Conservation (phyloP, 345 rosid species). For the Garcia nutans region DNA sequence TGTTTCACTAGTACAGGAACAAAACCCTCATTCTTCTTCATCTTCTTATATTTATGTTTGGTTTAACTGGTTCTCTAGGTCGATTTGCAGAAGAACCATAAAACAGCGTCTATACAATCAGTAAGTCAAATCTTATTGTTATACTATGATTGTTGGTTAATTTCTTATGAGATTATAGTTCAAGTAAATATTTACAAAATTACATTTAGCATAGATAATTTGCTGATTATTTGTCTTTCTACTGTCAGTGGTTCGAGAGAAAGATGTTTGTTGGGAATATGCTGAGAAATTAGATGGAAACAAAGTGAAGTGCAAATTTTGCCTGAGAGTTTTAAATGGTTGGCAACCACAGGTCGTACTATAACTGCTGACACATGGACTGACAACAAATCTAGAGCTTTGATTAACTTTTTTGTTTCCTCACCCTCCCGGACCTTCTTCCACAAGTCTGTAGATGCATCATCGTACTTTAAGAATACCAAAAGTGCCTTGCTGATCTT, state of each 20-base stretch:
- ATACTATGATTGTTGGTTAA: neutral
- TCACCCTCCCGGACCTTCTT: constrained; percentile 77
- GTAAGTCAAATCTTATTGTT: constrained; percentile 28
- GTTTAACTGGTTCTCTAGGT: constrained; percentile 16
- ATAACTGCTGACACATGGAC: constrained; percentile 81
- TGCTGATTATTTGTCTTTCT: constrained; percentile 14
- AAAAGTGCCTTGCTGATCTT: constrained; percentile 68
- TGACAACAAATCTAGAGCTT: constrained; percentile 79
- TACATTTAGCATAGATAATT: neutral
- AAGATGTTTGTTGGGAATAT: constrained; percentile 87
- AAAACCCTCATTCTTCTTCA: neutral
- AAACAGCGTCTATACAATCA: constrained; percentile 14
- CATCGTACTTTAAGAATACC: constrained; percentile 69
- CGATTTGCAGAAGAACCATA: neutral
- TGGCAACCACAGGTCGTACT: constrained; percentile 78
- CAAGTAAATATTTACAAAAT: neutral
- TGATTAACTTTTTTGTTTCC: constrained; percentile 76
- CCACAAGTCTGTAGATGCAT: constrained; percentile 81
- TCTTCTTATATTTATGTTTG: neutral
- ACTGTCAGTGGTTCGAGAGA: constrained; percentile 83
- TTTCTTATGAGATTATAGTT: neutral
- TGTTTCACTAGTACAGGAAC: neutral
- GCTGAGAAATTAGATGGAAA: constrained; percentile 89
- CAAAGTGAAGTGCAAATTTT: constrained; percentile 79
- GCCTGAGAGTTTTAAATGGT: constrained; percentile 68